Evolutionary conservation across 176 grass and related monocot genomes (phyloP).

Genomic region (Bromus sterilis): DNA sequence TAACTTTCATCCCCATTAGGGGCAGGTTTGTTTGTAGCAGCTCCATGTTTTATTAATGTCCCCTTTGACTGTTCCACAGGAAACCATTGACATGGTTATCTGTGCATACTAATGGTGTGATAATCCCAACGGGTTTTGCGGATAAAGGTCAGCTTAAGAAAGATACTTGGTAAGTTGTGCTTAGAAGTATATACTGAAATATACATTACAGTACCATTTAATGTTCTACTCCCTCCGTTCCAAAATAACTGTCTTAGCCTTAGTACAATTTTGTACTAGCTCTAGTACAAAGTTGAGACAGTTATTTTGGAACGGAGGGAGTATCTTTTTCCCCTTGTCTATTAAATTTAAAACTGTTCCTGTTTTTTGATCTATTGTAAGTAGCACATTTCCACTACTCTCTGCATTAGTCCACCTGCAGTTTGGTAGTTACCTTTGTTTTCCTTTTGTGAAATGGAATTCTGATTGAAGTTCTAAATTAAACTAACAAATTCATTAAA

Average conservation of each 20-base stretch:
- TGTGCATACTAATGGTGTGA: constrained; percentile 64
- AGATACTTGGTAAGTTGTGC: constrained; percentile 45
- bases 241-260: too few species aligned
- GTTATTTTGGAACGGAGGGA: too few species aligned
- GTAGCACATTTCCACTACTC: not conserved
- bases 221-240: too few species aligned
- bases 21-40: not conserved
- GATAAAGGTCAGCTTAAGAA: constrained; percentile 56
- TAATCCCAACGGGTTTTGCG: constrained; percentile 45
- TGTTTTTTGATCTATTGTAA: not conserved
- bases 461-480: not conserved
- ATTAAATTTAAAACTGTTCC: not conserved
- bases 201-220: not conserved
- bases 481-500: not conserved
- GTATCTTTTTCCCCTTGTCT: not conserved
- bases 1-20: not conserved
- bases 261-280: too few species aligned
- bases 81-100: constrained; percentile 84
- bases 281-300: too few species aligned
- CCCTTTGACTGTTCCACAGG: constrained; percentile 30
- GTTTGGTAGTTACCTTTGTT: not conserved
- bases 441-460: constrained; percentile 6
- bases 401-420: not conserved
- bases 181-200: not conserved
- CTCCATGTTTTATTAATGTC: not conserved